Percentiles rank a stretch among this genome's conserved stretches.
These are phyloP conservation scores for Aspergillus melleus DNA, from an alignment of 2,329 filamentous ascomycete species.

Conservation along the genomic window DNA sequence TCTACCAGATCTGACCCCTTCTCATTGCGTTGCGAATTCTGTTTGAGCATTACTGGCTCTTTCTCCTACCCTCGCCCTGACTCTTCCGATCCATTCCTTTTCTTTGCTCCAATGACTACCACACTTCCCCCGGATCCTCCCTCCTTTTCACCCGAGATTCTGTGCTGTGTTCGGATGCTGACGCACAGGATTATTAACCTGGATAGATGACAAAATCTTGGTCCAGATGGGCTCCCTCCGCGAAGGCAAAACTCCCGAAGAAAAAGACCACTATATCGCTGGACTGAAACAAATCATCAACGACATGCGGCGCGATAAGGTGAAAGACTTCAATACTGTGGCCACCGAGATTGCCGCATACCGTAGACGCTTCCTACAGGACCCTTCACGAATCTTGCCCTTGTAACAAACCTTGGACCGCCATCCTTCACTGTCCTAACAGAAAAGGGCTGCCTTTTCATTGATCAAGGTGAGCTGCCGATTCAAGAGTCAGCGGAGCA, in stretches of 20 bases:
- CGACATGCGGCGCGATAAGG: conserved; percentile 49
- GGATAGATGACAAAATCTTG: conserved; percentile 53
- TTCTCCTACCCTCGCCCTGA: no score
- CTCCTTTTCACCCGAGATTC: conserved; percentile 5
- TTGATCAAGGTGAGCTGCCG: conserved; percentile 25
- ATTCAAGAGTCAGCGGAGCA: conserved; percentile 5
- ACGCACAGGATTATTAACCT: conserved; percentile 41
- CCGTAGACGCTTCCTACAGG: conserved; percentile 51
- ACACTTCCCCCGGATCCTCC: background rate
- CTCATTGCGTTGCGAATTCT: conserved; percentile 3
- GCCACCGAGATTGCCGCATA: conserved; percentile 52
- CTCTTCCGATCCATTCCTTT: conserved; percentile 4
- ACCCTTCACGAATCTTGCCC: conserved; percentile 46
- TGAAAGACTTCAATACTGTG: conserved; percentile 52
- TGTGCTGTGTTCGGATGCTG: conserved; percentile 38
- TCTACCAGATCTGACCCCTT: conserved; percentile 12
- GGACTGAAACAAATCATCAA: conserved; percentile 52
- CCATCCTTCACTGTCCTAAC: conserved; percentile 2
- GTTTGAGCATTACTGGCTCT: background rate
- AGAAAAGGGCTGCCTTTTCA: conserved; percentile 6
- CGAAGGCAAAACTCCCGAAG: conserved; percentile 47
- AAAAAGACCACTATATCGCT: conserved; percentile 44
- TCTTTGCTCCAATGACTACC: background rate
- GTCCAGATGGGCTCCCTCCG: conserved; percentile 50
- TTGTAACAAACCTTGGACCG: conserved; percentile 36